Percentiles rank a stretch among this genome's conserved stretches.
Evolutionary conservation across 2,329 filamentous ascomycete species (phyloP).

Genomic region (Diaporthe vaccinii): DNA sequence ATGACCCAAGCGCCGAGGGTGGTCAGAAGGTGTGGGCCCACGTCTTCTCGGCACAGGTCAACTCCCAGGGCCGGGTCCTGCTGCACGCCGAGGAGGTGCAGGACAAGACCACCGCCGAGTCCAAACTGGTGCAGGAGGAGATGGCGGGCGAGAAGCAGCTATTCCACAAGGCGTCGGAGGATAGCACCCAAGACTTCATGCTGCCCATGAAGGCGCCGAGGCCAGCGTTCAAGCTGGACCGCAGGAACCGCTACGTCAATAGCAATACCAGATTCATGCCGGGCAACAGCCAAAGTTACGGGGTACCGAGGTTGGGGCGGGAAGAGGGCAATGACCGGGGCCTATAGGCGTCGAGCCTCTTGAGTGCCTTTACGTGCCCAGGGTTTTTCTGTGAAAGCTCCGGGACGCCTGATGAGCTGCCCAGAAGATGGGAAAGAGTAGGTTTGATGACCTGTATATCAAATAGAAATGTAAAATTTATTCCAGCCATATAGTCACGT

Average conservation of each 20-base stretch:
- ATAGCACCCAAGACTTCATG: constrained; percentile 48
- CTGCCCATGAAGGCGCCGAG: constrained; percentile 5
- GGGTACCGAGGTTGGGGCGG: background rate
- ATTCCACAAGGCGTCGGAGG: constrained; percentile 49
- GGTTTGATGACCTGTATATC: constrained; percentile 1
- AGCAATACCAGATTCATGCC: background rate
- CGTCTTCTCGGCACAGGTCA: constrained; percentile 58
- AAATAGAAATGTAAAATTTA: constrained; percentile 19
- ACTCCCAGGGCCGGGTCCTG: constrained; percentile 64
- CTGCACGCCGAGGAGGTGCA: constrained; percentile 58
- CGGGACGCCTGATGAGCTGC: background rate
- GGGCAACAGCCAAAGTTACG: constrained; percentile 6
- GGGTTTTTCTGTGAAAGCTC: background rate
- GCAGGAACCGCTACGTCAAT: background rate
- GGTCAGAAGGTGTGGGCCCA: constrained; percentile 69
- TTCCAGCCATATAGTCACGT: background rate
- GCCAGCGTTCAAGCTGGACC: background rate
- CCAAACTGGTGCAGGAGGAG: constrained; percentile 63
- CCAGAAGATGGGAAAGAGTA: background rate
- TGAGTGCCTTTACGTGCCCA: too few relatives aligned
- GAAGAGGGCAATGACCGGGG: too few relatives aligned
- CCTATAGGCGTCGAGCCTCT: background rate
- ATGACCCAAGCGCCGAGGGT: constrained; percentile 63
- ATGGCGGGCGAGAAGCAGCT: constrained; percentile 51
- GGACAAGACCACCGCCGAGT: constrained; percentile 44